phyloP scores from a whole-genome alignment of 495 filamentous ascomycete species.

The Parathielavia hyrcaniae region DNA sequence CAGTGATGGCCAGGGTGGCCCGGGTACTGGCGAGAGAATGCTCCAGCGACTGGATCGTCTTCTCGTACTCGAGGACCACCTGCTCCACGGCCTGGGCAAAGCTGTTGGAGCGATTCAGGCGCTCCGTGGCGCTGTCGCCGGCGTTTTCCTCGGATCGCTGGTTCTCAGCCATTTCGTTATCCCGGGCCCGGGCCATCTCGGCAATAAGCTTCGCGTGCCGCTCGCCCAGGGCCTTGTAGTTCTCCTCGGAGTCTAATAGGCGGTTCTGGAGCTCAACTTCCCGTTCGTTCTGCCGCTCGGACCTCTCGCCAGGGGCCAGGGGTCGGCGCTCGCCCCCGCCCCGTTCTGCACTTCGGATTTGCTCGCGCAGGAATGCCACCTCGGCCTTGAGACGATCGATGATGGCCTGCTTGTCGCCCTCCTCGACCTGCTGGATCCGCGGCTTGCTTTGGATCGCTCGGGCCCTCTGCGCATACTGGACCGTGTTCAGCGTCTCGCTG shows the following conservation, averaged over 20 bases:
- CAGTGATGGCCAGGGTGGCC: constrained; percentile 70
- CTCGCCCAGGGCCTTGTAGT: constrained; percentile 82
- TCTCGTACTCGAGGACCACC: constrained; percentile 95
- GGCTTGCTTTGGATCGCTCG: constrained; percentile 97
- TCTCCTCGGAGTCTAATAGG: constrained; percentile 86
- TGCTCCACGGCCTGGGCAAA: constrained; percentile 94
- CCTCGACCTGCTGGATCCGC: constrained; percentile 88
- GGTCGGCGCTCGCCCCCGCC: constrained; percentile 51
- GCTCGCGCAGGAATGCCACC: constrained; percentile 87
- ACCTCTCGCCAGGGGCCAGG: constrained; percentile 57
- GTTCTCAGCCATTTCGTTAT: constrained; percentile 51
- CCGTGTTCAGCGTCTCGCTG: constrained; percentile 95
- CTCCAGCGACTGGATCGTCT: constrained; percentile 93
- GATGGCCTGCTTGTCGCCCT: constrained; percentile 88
- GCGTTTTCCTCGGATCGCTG: constrained; percentile 48
- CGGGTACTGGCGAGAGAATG: constrained; percentile 86
- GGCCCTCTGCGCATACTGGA: constrained; percentile 94
- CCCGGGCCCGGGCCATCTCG: constrained; percentile 80
- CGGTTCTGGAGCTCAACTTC: constrained; percentile 93
- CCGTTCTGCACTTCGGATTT: constrained; percentile 70
- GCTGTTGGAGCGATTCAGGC: constrained; percentile 86
- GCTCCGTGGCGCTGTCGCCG: constrained; percentile 76
- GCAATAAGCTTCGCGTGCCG: constrained; percentile 93
- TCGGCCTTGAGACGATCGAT: constrained; percentile 94
- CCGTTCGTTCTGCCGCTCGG: constrained; percentile 74